Evolutionary conservation across 2,329 filamentous ascomycete species (phyloP), one percentile per base, ranked within the genome.

Genomic region (Coniochaeta prunicola): DNA sequence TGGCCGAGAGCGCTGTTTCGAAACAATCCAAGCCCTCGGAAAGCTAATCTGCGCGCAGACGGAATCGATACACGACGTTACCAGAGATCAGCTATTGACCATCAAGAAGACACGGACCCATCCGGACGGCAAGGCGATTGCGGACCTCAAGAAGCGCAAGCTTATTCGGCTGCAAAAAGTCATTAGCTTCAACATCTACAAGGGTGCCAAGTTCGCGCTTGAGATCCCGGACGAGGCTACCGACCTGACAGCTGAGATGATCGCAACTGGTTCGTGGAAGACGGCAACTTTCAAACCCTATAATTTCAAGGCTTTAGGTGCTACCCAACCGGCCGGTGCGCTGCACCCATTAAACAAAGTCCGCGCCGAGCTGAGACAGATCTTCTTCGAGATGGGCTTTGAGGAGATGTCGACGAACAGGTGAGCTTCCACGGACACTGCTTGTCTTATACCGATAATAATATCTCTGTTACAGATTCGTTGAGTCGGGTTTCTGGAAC

Each of bases 351-450:
- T 99, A 65, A 97, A 92, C 78, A 97, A 97, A 80, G 93, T 97
- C 67, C 89, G 94, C 66, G 85, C 91, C 68, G 94, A 97, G 76
- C 96, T 99, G 83, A 83, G 94, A 60, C 90, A 94, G 71, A 97
- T 99, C 71, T 99, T 99, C 86, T 97, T 99, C 77, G 92, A 96
- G 73, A 96, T 96, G 87, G 94, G 93, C 57, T 99, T 97, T 78
- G 88, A 93, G 69, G 94, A 99, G 80, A 97, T 99, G 94, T 90
- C 92, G 15, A 97, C 93, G 56, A 89, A 89, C 76, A 38, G 36
- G 36, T 38, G 36, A 38, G 36, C 17, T n/a, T 1, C 86, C 36
- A n/a, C 36, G 36, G 15, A n/a, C 19, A 38, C 36, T n/a, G 15
- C 10, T 4, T n/a, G 36, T 38, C 15, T n/a, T n/a, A 9, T n/a